These are phyloP conservation scores for Zoysia pacifica DNA, from an alignment of 176 grass and related monocot genomes.

Conservation along the genomic window DNA sequence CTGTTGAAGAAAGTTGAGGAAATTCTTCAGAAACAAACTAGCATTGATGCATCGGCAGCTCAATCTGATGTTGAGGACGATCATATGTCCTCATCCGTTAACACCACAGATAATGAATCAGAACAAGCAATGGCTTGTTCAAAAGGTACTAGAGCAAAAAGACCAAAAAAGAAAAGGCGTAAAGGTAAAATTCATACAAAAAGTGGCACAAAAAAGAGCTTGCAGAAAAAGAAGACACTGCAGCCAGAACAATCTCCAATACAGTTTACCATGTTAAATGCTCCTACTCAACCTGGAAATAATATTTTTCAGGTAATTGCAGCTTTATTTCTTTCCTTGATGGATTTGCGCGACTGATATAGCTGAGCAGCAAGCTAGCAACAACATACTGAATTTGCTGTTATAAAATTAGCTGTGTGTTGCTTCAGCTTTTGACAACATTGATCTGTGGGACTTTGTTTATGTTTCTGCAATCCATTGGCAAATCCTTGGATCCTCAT, in stretches of 20 bases:
- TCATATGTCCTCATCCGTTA: conserved; percentile 50
- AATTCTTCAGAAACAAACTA: conserved; percentile 60
- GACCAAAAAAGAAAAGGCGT: conserved; percentile 32
- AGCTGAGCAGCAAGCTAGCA: not conserved
- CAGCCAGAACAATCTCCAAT: conserved; percentile 38
- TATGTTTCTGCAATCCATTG: not conserved
- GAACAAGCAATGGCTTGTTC: conserved; percentile 34
- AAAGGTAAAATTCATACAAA: conserved; percentile 40
- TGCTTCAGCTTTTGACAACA: conserved; percentile 5
- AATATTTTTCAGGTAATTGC: conserved; percentile 52
- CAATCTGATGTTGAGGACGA: conserved; percentile 46
- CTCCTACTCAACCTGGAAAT: conserved; percentile 46
- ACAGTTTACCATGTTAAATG: conserved; percentile 39
- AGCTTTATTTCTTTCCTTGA: not conserved
- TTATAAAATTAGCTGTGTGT: not conserved
- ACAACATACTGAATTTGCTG: not conserved
- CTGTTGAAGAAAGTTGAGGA: conserved; percentile 54
- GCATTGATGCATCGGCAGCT: conserved; percentile 36
- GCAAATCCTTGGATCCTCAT: not conserved
- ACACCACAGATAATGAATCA: conserved; percentile 28
- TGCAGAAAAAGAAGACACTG: conserved; percentile 47
- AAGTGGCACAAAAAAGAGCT: conserved; percentile 48
- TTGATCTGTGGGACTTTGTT: not conserved
- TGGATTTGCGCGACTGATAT: not conserved
- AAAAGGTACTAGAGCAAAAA: conserved; percentile 38